A percentile compares a stretch with the other conserved stretches of the same genome.
Evolutionary conservation across 2,329 filamentous ascomycete species (phyloP).

Genomic region (Monosporascus sp.): DNA sequence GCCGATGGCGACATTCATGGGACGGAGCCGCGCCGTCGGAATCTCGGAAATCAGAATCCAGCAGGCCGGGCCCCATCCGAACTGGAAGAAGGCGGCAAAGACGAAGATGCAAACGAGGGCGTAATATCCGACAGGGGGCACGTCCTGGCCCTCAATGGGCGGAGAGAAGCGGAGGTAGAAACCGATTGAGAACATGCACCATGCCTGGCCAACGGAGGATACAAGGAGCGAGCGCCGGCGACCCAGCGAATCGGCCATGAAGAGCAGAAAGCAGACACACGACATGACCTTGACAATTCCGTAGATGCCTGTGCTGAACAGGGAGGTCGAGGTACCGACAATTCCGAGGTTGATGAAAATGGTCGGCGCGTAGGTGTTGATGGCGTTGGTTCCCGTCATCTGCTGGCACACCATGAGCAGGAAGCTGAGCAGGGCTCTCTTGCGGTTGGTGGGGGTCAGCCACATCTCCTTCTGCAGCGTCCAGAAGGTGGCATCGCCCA

Average conservation of each 20-base stretch:
- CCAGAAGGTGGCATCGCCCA: slow-evolving; percentile 46
- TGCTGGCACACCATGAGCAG: slow-evolving; percentile 62
- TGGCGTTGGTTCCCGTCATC: slow-evolving; percentile 54
- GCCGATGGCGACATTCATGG: slow-evolving; percentile 51
- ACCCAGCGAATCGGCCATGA: slow-evolving; percentile 56
- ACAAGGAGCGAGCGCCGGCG: slow-evolving; percentile 50
- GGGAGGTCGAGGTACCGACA: slow-evolving; percentile 42
- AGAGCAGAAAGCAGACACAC: slow-evolving; percentile 52
- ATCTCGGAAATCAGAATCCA: slow-evolving; percentile 63
- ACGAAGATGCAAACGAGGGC: slow-evolving; percentile 63
- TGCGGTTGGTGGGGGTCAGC: slow-evolving; percentile 54
- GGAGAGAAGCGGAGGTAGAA: slow-evolving; percentile 57
- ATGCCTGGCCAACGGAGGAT: slow-evolving; percentile 54
- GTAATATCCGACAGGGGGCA: slow-evolving; percentile 58
- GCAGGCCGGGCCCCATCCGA: slow-evolving; percentile 60
- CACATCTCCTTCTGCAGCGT: slow-evolving; percentile 62
- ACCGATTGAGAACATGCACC: slow-evolving; percentile 62
- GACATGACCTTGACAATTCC: slow-evolving; percentile 58
- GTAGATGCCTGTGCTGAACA: slow-evolving; percentile 60
- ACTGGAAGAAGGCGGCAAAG: slow-evolving; percentile 62
- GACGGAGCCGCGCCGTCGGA: slow-evolving; percentile 48
- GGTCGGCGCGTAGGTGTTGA: slow-evolving; percentile 29
- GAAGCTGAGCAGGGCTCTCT: slow-evolving; percentile 59
- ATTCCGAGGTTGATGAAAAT: slow-evolving; percentile 30
- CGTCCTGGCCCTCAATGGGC: slow-evolving; percentile 40